phyloP scores from a whole-genome alignment of 1,284 basidiomycete species.

The Boletus smithii region DNA sequence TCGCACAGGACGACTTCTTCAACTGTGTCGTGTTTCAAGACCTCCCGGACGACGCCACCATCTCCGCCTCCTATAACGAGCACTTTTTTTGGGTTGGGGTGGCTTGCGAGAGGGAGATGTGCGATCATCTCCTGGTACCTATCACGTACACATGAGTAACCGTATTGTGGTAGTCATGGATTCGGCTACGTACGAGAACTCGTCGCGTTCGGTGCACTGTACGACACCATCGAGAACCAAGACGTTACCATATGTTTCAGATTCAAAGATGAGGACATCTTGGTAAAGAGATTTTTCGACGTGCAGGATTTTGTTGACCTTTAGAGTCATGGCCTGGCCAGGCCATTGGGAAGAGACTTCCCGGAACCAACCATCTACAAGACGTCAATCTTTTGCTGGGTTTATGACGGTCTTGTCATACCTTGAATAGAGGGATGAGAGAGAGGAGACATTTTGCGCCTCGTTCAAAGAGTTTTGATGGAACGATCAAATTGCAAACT shows the following conservation, averaged over 20 bases:
- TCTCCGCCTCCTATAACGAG: constrained; percentile 97
- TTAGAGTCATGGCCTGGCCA: constrained; percentile 92
- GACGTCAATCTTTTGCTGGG: neutral
- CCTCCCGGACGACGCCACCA: constrained; percentile 95
- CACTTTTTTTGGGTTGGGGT: constrained; percentile 95
- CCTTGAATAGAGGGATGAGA: constrained; percentile 34
- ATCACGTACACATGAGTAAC: neutral
- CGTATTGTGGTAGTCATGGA: neutral
- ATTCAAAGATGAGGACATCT: constrained; percentile 95
- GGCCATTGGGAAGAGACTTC: constrained; percentile 98
- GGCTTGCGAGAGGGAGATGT: constrained; percentile 91
- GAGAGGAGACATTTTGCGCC: constrained; percentile 27
- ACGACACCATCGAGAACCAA: constrained; percentile 95
- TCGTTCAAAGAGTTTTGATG: neutral
- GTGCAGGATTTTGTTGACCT: constrained; percentile 95
- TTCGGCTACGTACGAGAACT: constrained; percentile 81
- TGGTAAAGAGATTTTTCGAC: constrained; percentile 91
- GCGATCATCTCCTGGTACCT: constrained; percentile 99
- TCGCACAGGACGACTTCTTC: constrained; percentile 95
- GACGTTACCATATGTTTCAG: constrained; percentile 93
- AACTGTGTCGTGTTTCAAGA: constrained; percentile 91
- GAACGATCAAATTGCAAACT: neutral
- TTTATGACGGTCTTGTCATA: constrained; percentile 3
- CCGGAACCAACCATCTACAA: constrained; percentile 92
- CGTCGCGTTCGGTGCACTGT: constrained; percentile 96